phyloP scores from a whole-genome alignment of 441 rosid genomes.

The Gossypium aridum region DNA sequence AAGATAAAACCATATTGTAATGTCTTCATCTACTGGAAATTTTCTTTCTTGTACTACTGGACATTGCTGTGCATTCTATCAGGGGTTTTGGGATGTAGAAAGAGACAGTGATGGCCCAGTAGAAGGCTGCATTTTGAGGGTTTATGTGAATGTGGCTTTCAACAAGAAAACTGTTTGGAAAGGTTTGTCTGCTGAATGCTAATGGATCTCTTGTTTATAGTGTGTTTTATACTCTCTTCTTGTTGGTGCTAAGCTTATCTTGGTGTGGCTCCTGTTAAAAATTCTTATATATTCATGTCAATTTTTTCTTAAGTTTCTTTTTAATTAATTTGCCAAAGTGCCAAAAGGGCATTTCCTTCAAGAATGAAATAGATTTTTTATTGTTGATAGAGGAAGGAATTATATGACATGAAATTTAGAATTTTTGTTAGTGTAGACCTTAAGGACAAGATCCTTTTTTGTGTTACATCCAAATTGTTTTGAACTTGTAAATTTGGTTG shows the following conservation, averaged over 20 bases:
- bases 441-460: not conserved
- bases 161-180: constrained; percentile 80
- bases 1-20: not conserved
- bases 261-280: not conserved
- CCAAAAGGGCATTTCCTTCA: not conserved
- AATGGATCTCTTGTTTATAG: not conserved
- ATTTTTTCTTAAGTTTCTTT: not conserved
- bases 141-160: constrained; percentile 77
- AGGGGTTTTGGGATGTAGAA: constrained; percentile 84
- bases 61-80: not conserved
- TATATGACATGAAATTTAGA: not conserved
- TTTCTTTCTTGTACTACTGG: not conserved
- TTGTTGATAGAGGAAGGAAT: not conserved
- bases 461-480: not conserved
- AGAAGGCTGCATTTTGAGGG: constrained; percentile 63
- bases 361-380: not conserved
- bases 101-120: constrained; percentile 45
- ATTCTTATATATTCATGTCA: not conserved
- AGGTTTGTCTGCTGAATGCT: constrained; percentile 43
- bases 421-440: not conserved
- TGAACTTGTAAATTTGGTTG: not conserved
- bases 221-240: not conserved
- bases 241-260: not conserved
- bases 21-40: not conserved
- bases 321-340: not conserved